Base-by-base conservation (phyloP, 2,329 filamentous ascomycete genomes). In the Aspergillus ibericus region DNA sequence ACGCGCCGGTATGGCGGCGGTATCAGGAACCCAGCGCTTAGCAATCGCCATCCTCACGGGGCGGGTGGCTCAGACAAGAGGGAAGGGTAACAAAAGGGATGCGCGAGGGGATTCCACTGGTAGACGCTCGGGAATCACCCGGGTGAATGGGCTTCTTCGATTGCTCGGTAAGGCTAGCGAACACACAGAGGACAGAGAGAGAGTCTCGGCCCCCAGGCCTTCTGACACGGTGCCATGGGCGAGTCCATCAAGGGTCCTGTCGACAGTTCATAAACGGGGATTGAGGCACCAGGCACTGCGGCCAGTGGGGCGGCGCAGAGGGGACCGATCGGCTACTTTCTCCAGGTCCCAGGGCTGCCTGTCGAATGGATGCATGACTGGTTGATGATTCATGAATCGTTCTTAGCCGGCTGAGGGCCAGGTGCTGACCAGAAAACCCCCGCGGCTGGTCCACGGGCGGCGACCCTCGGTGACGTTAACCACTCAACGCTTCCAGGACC, bases 11-110 rank as follows among this genome's bases (percentile, higher is more conserved):
- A 51, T 58, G 54, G 46, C 57, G 51, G 55, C 49, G 44, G 62
- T 64, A 60, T 64, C 62, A 64, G 62, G 62, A 64, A 64, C 62
- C 58, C 57, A 52, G 38, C 53, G 56, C 53, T 56, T 55, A 54
- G 50, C 42, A 50, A 50, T 52, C 32, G 18, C 46, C 51, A 55
- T n/a, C 36, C 7, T 16, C n/a, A n/a, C 36, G 10, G n/a, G 15
- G n/a, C 15, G 36, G n/a, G 15, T 16, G 36, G 29, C 29, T 32
- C 29, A 32, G 29, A 10, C 29, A 32, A 32, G 29, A 32, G 29
- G 8, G 27, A 7, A 29, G 9, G 29, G 29, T 8, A 8, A 32
- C 29, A 32, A 32, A 32, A 32, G 29, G 8, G 29, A 32, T 32
- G 29, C 29, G 29, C 29, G 29, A 32, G 29, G 9, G 29, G 29